Evolutionary conservation across 1,284 basidiomycete genomes (phyloP).

Genomic region (Boletus austroedulis): DNA sequence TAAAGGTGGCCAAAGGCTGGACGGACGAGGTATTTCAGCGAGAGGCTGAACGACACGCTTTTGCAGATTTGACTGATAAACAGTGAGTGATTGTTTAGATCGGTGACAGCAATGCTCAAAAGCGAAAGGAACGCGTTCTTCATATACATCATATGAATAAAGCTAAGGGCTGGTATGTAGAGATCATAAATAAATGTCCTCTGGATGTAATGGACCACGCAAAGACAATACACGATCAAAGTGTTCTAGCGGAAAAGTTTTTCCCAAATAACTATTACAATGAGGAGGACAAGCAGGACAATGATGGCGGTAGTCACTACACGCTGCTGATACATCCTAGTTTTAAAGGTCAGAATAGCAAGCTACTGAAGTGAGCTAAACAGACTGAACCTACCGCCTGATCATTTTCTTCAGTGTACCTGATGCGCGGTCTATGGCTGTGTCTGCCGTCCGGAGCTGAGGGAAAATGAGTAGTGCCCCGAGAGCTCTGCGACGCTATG

Average conservation of each 20-base stretch:
- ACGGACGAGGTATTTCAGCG: slow-evolving; percentile 45
- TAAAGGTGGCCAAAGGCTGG: slow-evolving; percentile 52
- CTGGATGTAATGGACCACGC: slow-evolving; percentile 7
- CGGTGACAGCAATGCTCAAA: neutral
- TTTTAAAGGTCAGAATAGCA: slow-evolving; percentile 27
- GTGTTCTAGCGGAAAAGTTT: slow-evolving; percentile 49
- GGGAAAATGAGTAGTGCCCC: slow-evolving; percentile 9
- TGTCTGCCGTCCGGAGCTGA: slow-evolving; percentile 68
- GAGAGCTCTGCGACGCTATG: neutral
- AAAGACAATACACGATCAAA: slow-evolving; percentile 13
- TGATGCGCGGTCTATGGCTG: slow-evolving; percentile 69
- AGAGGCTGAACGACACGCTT: slow-evolving; percentile 51
- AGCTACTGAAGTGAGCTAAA: slow-evolving; percentile 1
- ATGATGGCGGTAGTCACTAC: slow-evolving; percentile 70
- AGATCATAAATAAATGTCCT: slow-evolving; percentile 35
- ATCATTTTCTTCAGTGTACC: slow-evolving; percentile 77
- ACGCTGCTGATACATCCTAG: slow-evolving; percentile 80
- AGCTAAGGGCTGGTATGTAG: slow-evolving; percentile 21
- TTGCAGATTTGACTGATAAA: slow-evolving; percentile 62
- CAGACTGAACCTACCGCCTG: slow-evolving; percentile 50
- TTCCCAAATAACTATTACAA: slow-evolving; percentile 68
- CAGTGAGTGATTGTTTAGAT: slow-evolving; percentile 38
- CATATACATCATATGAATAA: slow-evolving; percentile 9
- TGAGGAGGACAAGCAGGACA: slow-evolving; percentile 64
- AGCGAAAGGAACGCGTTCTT: slow-evolving; percentile 11